These are phyloP conservation scores for Rhexocercosporidium sp. DNA, from an alignment of 2,329 filamentous ascomycete genomes.

Conservation along the genomic window DNA sequence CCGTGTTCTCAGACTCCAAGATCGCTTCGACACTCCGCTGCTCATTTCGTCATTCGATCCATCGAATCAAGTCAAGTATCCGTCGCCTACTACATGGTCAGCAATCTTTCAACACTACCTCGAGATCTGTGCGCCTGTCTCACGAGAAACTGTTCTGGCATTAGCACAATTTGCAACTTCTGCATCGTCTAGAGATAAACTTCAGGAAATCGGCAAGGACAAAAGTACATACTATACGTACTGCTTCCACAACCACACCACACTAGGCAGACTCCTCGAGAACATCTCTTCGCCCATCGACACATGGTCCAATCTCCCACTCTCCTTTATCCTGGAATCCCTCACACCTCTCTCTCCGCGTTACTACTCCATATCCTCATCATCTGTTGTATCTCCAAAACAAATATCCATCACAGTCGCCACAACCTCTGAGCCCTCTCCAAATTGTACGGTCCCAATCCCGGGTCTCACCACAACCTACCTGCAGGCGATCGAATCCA, in stretches of 20 bases:
- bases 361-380: slow-evolving; percentile 67
- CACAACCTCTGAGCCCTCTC: slow-evolving; percentile 42
- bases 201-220: slow-evolving; percentile 17
- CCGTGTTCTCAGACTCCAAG: slow-evolving; percentile 20
- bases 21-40: slow-evolving; percentile 13
- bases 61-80: slow-evolving; percentile 20
- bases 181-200: slow-evolving; percentile 28
- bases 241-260: slow-evolving; percentile 20
- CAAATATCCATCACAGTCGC: slow-evolving; percentile 49
- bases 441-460: slow-evolving; percentile 32
- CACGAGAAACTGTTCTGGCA: slow-evolving; percentile 45
- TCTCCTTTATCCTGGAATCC: slow-evolving; percentile 60
- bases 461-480: slow-evolving; percentile 48
- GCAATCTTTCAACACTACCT: slow-evolving; percentile 52
- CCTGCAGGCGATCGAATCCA: slow-evolving; percentile 39
- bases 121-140: slow-evolving; percentile 50
- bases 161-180: slow-evolving; percentile 49
- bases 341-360: slow-evolving; percentile 62
- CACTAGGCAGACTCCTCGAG: slow-evolving; percentile 27
- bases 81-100: slow-evolving; percentile 35
- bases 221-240: slow-evolving; percentile 24
- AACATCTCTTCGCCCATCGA: neutral
- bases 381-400: slow-evolving; percentile 50
- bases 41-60: slow-evolving; percentile 23
- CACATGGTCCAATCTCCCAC: slow-evolving; percentile 50